Evolutionary conservation across 495 filamentous ascomycete species (phyloP), one percentile per base, ranked within the genome.

Genomic region (Patellaria atrata): DNA sequence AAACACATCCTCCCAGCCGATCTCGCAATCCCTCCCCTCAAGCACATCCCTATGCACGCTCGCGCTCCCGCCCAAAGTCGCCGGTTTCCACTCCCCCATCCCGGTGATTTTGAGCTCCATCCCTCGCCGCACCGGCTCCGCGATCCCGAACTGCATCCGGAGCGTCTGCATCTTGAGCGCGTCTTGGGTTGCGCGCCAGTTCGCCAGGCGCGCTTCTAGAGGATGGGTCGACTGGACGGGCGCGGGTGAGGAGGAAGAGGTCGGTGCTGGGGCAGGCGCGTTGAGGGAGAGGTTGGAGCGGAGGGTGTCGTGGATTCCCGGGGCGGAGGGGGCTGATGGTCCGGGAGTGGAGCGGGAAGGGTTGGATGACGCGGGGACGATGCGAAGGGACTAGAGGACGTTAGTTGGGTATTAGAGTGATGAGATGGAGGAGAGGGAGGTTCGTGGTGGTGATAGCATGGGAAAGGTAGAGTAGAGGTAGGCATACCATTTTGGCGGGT

Each of bases 1-100:
- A 57, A 76, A 97, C 15, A 97, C 73, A 68, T 93, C 86, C 71
- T 94, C 86, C 86, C 86, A 94, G 7, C 61, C 68, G 52, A 85
- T 61, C 50, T 70, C 74, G 14, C 61, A 51, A 60, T 92, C 84
- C 52, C 73, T 60, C n/a, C 85, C 84, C 26, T 55, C 64, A 55
- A 94, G 59, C 42, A 94, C 79, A 62, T 93, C 86, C 61, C 42
- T 47, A 55, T 68, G 65, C 44, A 69, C 54, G 22, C 59, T 55
- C 22, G 47, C 53, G 2, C 48, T 51, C n/a, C 54, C 52, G 1
- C 60, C 63, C 35, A 67, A 31, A 26, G 53, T 47, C 35, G 34
- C 53, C 21, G 65, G 66, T 36, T 58, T 44, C 60, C 71, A 71
- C 33, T 64, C 67, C 14, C 69, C 67, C 50, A 63, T 68, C 33